Evolutionary conservation across 2,329 filamentous ascomycete species (phyloP).

Genomic region (Pseudocercospora crystallina): DNA sequence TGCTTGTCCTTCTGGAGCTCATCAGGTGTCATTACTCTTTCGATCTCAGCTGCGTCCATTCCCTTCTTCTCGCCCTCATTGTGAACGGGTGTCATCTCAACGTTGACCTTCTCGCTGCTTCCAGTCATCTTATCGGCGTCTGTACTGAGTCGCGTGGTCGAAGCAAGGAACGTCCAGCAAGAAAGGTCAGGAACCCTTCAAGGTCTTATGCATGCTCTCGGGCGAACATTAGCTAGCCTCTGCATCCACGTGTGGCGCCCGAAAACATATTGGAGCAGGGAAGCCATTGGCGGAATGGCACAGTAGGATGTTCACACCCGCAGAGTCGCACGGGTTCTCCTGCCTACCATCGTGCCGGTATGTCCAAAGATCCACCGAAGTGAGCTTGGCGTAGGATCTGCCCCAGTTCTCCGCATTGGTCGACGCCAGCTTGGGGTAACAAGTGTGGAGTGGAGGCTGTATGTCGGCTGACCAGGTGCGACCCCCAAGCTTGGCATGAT

Average conservation of each 20-base stretch:
- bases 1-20: constrained; percentile 53
- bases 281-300: constrained; percentile 18
- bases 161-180: neutral
- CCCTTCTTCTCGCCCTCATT: constrained; percentile 10
- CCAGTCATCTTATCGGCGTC: neutral
- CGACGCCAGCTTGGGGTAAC: too few species aligned
- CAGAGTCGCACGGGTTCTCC: too few species aligned
- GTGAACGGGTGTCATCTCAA: constrained; percentile 1
- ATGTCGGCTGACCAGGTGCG: neutral
- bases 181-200: neutral
- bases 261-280: neutral
- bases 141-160: neutral
- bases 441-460: too few species aligned
- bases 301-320: neutral
- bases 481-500: constrained; percentile 1
- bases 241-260: neutral
- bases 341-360: too few species aligned
- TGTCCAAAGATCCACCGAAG: too few species aligned
- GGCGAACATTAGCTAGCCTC: constrained; percentile 6
- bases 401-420: too few species aligned
- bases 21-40: constrained; percentile 48
- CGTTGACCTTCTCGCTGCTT: constrained; percentile 11
- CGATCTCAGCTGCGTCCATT: constrained; percentile 41
- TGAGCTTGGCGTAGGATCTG: too few species aligned
- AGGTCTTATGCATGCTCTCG: constrained; percentile 14